Base-by-base conservation (phyloP, 2,329 filamentous ascomycete species). In the Fusarium sp. region DNA sequence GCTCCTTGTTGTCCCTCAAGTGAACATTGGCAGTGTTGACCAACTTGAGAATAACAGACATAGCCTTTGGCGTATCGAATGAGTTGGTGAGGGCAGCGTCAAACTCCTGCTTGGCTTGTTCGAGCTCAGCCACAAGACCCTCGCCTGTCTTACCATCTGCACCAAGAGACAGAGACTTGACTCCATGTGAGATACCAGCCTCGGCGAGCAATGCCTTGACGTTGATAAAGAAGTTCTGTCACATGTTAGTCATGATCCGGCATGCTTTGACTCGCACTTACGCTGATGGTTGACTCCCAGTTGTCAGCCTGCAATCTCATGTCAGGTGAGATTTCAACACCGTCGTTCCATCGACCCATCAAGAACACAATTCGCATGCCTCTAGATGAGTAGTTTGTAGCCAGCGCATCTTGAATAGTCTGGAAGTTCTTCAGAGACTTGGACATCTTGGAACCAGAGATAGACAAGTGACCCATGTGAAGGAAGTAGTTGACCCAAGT, bases 401-500 rank as follows among this genome's bases (percentile, higher is more conserved):
- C 78, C 7, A 98, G 79, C 0, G 93, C 93, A 74, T 96, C 91
- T 28, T 92, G 85, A 61, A 98, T 96, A 0, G 94, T 97, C 36
- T 92, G 92, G 76, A 97, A 97, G 76, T 97, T 98, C 80, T 98
- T 97, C 54, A 98, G 78, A 13, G 88, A 92, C 77, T 98, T 98
- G 54, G 90, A 94, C 94, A 98, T 98, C 76, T 98, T 98, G 22
- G 89, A 92, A 0, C 94, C 93, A 25, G 90, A 87, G 54, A 98
- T 97, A 6, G 76, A 78, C 43, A 97, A 78, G 74, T 98, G 94
- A 0, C 94, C 94, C 90, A 96, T 97, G 73, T 97, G 94, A 13
- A 97, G 74, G 78, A 97, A 98, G 78, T 97, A 96, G 74, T 95
- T 96, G 46, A 97, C 91, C 94, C 94, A 97, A 58, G 91, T 91